These are phyloP conservation scores for Lasiosphaeria ovina DNA, from an alignment of 495 filamentous ascomycete species.

Conservation along the genomic window DNA sequence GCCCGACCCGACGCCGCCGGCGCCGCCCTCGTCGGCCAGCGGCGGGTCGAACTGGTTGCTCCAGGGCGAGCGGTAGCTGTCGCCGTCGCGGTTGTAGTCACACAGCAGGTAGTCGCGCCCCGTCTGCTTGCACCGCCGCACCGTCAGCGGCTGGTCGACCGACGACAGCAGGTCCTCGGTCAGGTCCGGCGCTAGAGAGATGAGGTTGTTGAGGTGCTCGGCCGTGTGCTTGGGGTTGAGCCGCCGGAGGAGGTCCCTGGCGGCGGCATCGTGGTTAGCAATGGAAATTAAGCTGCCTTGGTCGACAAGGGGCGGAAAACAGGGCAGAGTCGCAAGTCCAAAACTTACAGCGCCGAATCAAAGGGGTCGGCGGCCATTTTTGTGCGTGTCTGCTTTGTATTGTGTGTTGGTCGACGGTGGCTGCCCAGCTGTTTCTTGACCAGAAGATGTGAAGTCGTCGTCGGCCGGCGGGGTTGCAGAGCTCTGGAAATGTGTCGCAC, in stretches of 20 bases:
- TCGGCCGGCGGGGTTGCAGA: neutral
- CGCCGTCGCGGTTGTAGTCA: slow-evolving; percentile 99
- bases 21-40: slow-evolving; percentile 47
- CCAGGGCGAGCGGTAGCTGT: slow-evolving; percentile 96
- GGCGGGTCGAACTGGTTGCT: slow-evolving; percentile 96
- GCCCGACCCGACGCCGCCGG: slow-evolving; percentile 38
- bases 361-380: slow-evolving; percentile 60
- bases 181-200: slow-evolving; percentile 80
- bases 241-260: slow-evolving; percentile 95
- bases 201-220: slow-evolving; percentile 78
- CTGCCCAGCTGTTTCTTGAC: neutral
- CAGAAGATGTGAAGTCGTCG: neutral
- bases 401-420: neutral
- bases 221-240: slow-evolving; percentile 91
- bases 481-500: slow-evolving; percentile 1
- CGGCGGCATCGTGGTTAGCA: slow-evolving; percentile 6
- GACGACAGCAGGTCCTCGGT: slow-evolving; percentile 97
- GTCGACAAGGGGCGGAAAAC: slow-evolving; percentile 6
- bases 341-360: slow-evolving; percentile 75
- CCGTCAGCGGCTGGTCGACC: slow-evolving; percentile 89
- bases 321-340: too few species aligned
- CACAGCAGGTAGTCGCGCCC: slow-evolving; percentile 96
- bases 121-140: slow-evolving; percentile 80
- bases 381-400: neutral
- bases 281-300: neutral